Evolutionary conservation across 108 stramenopile species (phyloP), one percentile per base, ranked within the genome.

Genomic region (Pseudonitzschia pungens): DNA sequence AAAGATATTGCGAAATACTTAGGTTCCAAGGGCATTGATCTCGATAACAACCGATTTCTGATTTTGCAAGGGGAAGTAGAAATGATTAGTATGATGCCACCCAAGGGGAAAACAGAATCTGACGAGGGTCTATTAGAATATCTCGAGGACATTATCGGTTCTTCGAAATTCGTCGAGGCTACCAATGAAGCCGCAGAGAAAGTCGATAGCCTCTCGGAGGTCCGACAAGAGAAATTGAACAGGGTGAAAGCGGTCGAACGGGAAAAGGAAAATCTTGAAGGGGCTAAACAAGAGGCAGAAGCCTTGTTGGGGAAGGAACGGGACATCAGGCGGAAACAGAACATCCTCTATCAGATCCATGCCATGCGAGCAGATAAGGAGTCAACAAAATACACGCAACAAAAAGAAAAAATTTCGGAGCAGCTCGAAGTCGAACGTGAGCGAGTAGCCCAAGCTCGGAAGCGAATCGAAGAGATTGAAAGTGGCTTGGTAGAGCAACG

Each of bases 21-120:
- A 26, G 81, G 83, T 16, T 75, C 80, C 33, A 86, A 96, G 68
- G 99, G 98, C 5, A 96, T 99, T 52, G 99, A 99, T 83, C 83
- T 99, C 16, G 96, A 98, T 75, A 97, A 99, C 83, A 99, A 99
- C 74, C 92, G 99, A 29, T 99, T 99, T 82, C 74, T 99, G 4
- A 99, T 99, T 76, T 83, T 99, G 41, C 98, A 99, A 83, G 98
- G 98, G 9, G 98, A 98, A 82, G 98, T 98, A 22, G 98, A 98
- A 78, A 95, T 97, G 96, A 99, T 99, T 68, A 89, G 94, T 50
- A 97, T 98, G 96, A 99, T 99, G 99, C 90, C 96, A 41, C 99
- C 99, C 80, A 99, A 98, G 88, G 97, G 92, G 7, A 95, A 91
- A 76, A 91, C 72, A 36, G 90, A 95, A 68, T 79, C 94, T 65